A percentile compares a stretch with the other conserved stretches of the same genome.
Conservation (phyloP, 2,329 filamentous ascomycete genomes). For the Trichoderma cornu-damae region DNA sequence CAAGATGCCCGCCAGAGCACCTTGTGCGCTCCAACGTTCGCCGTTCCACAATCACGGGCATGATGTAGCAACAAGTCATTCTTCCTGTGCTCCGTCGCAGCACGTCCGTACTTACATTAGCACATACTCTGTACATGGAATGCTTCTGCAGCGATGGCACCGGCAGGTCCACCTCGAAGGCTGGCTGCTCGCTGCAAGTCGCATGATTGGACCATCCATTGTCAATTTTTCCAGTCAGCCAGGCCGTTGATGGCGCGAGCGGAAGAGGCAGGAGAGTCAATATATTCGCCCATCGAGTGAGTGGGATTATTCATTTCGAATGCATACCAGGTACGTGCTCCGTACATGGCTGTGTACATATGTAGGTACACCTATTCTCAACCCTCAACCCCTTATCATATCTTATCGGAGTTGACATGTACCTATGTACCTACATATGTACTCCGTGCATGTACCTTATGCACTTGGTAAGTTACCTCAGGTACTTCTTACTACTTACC, state of each 20-base stretch:
- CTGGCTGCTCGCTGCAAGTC: not conserved
- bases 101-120: not conserved
- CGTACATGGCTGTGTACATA: no score
- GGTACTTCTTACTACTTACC: no score
- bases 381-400: not conserved
- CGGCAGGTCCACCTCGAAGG: conserved; percentile 10
- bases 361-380: no score
- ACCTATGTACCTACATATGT: no score
- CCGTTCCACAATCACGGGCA: conserved; percentile 7
- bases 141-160: not conserved
- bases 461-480: no score
- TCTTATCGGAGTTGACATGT: not conserved
- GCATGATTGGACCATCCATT: conserved; percentile 5
- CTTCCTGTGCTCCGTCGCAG: not conserved
- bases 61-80: not conserved
- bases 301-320: no score
- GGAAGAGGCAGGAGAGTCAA: not conserved
- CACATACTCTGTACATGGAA: not conserved
- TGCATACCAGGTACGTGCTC: no score
- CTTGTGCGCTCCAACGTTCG: not conserved
- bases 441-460: not conserved
- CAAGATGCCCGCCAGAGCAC: not conserved
- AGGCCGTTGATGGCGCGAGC: not conserved
- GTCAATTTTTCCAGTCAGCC: not conserved
- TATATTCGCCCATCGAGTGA: not conserved